Evolutionary conservation across 495 filamentous ascomycete species (phyloP), one percentile per base, ranked within the genome.

Genomic region (Cercophora newfieldiana): DNA sequence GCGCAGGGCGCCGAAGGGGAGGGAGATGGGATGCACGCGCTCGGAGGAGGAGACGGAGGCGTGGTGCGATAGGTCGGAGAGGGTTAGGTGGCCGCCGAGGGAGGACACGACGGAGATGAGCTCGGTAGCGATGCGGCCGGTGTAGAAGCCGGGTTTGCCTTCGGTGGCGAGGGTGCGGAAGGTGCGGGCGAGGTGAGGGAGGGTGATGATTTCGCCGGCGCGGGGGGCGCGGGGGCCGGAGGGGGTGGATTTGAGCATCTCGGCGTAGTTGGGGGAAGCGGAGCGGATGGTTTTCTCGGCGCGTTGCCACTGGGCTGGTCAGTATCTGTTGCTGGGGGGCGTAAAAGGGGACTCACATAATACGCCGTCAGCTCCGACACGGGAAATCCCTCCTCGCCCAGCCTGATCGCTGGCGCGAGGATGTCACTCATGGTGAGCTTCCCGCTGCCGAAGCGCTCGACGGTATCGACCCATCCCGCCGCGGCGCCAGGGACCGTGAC

Each of bases 361-460:
- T 77, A 79, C 0, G 91, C 87, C 21, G 91, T 83, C 8, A 96
- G 74, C 72, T 97, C 92, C 8, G 89, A 90, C 18, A 99, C 92
- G 1, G 96, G 91, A 66, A 94, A 96, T 0, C 95, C 95, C 60
- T 92, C 85, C 74, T 98, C 94, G 0, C 87, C 95, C 12, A 98
- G 82, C 71, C 91, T 86, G 69, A 97, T 93, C 0, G 91, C 95
- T 12, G 95, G 94, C 37, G 79, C 81, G 25, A 99, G 79, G 53
- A 98, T 89, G 72, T 97, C 87, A 71, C 87, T 82, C 76, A 99
- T 64, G 0, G 82, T 86, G 28, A 98, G 64, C 77, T 90, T 96
- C 2, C 92, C 91, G 74, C 92, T 97, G 3, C 95, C 95, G 75
- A 98, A 97, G 55, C 85, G 89, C 78, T 94, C 88, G n/a, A 98